Conservation (phyloP, 208 protist species). For the Porcisia hertigi region DNA sequence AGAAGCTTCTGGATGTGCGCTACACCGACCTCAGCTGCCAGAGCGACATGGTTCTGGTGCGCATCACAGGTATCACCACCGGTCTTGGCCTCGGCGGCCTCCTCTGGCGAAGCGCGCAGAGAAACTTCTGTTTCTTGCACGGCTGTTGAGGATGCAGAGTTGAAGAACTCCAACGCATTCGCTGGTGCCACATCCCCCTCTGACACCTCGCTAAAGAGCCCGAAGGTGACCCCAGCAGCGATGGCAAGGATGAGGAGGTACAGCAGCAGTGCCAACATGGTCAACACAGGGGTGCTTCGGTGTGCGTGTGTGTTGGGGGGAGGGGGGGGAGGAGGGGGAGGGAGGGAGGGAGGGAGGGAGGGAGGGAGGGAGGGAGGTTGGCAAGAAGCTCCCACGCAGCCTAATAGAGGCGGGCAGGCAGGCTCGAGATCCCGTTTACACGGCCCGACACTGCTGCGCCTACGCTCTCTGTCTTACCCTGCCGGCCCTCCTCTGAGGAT, state of each 20-base stretch:
- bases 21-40: not conserved
- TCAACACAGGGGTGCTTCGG: not conserved
- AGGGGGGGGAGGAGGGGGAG: not conserved
- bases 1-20: slow-evolving; percentile 18
- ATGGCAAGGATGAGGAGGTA: slow-evolving; percentile 46
- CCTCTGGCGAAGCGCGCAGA: not conserved
- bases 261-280: slow-evolving; percentile 33
- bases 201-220: slow-evolving; percentile 36
- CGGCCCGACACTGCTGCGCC: too few species aligned
- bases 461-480: too few species aligned
- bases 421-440: too few species aligned
- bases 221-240: slow-evolving; percentile 34
- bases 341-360: not conserved
- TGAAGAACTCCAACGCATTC: slow-evolving; percentile 38
- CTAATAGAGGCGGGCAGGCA: too few species aligned
- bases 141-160: not conserved
- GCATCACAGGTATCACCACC: not conserved
- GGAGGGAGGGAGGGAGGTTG: too few species aligned
- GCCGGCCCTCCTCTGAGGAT: too few species aligned
- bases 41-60: not conserved
- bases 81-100: not conserved
- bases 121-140: too few species aligned
- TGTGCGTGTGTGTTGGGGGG: not conserved
- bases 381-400: too few species aligned
- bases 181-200: slow-evolving; percentile 10